phyloP scores from a whole-genome alignment of 371 early-diverging fungal genomes.

The Thermomucor indicae-seudaticae region DNA sequence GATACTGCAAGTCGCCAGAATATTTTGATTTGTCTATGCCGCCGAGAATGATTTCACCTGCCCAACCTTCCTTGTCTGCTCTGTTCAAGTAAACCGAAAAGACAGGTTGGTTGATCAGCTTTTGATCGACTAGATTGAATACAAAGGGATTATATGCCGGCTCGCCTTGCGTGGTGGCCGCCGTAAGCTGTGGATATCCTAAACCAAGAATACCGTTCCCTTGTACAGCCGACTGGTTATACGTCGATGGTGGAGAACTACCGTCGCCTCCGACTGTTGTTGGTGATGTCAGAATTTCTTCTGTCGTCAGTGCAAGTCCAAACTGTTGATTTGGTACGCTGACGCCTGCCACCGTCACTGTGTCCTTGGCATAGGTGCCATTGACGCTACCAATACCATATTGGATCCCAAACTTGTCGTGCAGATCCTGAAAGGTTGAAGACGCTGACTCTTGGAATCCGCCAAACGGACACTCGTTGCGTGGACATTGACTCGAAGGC shows the following conservation, averaged over 20 bases:
- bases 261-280: slow-evolving; percentile 10
- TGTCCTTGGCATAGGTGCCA: slow-evolving; percentile 26
- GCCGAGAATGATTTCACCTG: slow-evolving; percentile 60
- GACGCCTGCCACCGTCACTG: slow-evolving; percentile 26
- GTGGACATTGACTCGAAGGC: slow-evolving; percentile 17
- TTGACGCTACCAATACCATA: slow-evolving; percentile 29
- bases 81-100: slow-evolving; percentile 40
- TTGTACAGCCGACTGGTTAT: slow-evolving; percentile 18
- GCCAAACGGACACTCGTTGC: slow-evolving; percentile 18
- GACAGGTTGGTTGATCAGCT: slow-evolving; percentile 31
- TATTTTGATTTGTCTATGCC: slow-evolving; percentile 51
- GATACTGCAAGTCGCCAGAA: slow-evolving; percentile 44
- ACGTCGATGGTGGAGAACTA: neutral
- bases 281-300: slow-evolving; percentile 30
- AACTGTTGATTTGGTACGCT: slow-evolving; percentile 37
- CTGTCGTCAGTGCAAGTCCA: slow-evolving; percentile 30
- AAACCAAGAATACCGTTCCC: slow-evolving; percentile 49
- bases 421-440: slow-evolving; percentile 11
- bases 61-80: slow-evolving; percentile 21
- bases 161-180: slow-evolving; percentile 23
- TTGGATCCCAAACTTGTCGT: slow-evolving; percentile 14
- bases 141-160: slow-evolving; percentile 37
- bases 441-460: slow-evolving; percentile 18
- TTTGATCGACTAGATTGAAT: slow-evolving; percentile 31
- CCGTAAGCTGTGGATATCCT: slow-evolving; percentile 40